Evolutionary conservation across 345 rosid genomes (phyloP).

Genomic region (Hibiscus syriacus): DNA sequence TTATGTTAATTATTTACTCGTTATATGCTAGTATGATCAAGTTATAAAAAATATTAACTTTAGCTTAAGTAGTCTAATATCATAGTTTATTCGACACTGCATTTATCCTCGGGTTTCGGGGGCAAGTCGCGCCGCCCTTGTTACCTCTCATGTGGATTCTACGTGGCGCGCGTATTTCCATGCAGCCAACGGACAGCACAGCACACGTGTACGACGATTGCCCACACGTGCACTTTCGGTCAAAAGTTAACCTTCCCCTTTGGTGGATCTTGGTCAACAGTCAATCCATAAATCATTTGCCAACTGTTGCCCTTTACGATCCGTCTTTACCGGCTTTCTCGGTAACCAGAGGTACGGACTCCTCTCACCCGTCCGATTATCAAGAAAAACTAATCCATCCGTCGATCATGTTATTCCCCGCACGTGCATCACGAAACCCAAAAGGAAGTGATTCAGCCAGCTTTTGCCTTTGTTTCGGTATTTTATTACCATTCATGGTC

Average conservation of each 20-base stretch:
- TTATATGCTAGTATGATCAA: no score
- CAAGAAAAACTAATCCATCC: background rate
- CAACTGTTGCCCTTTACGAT: background rate
- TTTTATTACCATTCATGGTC: slow-evolving; percentile 16
- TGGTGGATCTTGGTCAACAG: slow-evolving; percentile 38
- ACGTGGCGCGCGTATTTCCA: slow-evolving; percentile 40
- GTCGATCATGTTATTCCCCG: background rate
- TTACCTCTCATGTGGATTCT: slow-evolving; percentile 41
- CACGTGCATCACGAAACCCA: slow-evolving; percentile 6
- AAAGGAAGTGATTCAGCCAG: background rate
- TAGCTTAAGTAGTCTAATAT: no score
- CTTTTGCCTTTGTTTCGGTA: background rate
- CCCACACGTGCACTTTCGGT: slow-evolving; percentile 44
- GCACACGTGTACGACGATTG: slow-evolving; percentile 46
- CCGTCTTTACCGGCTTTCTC: background rate
- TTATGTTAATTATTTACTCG: no score
- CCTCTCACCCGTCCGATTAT: background rate
- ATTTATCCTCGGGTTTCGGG: background rate
- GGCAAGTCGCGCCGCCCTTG: slow-evolving; percentile 6
- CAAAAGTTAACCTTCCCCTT: slow-evolving; percentile 30
- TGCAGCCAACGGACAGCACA: slow-evolving; percentile 39
- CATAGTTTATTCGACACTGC: background rate
- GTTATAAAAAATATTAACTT: no score
- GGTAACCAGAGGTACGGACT: background rate
- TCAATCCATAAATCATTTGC: slow-evolving; percentile 8